Evolutionary conservation across 2,329 filamentous ascomycete genomes (phyloP).

Genomic region (Microsporum audouinii): DNA sequence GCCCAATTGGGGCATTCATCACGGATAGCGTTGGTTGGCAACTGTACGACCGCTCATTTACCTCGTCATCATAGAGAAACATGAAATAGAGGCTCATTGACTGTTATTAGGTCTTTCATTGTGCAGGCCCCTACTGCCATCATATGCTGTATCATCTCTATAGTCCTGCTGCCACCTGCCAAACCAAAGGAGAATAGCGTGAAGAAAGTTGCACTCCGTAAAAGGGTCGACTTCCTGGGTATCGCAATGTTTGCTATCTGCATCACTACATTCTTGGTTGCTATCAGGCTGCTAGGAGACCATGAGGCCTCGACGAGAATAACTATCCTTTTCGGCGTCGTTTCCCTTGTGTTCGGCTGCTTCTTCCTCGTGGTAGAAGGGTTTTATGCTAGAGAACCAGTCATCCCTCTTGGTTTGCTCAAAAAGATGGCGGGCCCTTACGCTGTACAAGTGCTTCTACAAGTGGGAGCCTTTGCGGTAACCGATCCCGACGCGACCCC

Average conservation of each 20-base stretch:
- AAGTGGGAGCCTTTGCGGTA: not conserved
- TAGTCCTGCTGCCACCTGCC: not conserved
- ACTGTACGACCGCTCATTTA: not conserved
- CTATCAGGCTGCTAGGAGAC: not conserved
- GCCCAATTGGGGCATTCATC: not conserved
- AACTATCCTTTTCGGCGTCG: not conserved
- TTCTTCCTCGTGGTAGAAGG: not conserved
- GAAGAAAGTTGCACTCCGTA: not conserved
- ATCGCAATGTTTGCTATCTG: not conserved
- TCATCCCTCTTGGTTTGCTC: not conserved
- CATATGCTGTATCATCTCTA: not conserved
- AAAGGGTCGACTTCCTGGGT: not conserved
- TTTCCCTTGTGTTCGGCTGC: not conserved
- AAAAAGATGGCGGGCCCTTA: not conserved
- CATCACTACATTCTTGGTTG: not conserved
- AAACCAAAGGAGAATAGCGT: not conserved
- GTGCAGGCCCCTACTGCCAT: not conserved
- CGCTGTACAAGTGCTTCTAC: not conserved
- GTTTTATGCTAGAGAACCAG: not conserved
- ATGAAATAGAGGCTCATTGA: not conserved
- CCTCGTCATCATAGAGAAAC: not conserved
- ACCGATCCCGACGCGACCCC: not conserved
- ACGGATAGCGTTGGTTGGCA: conserved; percentile 1
- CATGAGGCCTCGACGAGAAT: not conserved
- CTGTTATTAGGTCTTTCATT: not conserved